Evolutionary conservation across 768 basidiomycete species (phyloP).

Genomic region (Artomyces pyxidatus): DNA sequence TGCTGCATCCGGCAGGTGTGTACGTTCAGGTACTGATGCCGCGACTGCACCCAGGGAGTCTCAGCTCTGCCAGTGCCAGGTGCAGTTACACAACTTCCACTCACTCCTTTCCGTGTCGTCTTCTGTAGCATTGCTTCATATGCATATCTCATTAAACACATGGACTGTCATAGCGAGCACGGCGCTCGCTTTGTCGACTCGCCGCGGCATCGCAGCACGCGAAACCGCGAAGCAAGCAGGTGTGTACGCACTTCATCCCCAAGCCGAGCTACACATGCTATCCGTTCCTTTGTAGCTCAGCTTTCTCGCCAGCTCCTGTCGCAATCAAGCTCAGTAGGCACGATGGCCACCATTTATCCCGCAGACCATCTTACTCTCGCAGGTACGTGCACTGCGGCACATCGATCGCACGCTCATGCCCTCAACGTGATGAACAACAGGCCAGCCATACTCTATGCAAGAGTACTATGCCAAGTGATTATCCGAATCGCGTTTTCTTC

Average conservation of each 20-base stretch:
- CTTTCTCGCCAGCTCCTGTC: conserved; percentile 37
- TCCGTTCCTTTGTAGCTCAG: conserved; percentile 30
- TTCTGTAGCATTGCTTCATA: too few relatives aligned
- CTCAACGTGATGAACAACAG: conserved; percentile 19
- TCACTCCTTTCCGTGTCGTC: too few relatives aligned
- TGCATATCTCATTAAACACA: too few relatives aligned
- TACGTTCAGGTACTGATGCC: too few relatives aligned
- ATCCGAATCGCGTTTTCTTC: conserved; percentile 3
- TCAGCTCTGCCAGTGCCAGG: too few relatives aligned
- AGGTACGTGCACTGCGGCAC: conserved; percentile 25
- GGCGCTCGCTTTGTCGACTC: too few relatives aligned
- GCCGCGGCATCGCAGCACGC: neutral
- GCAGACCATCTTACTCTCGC: conserved; percentile 29
- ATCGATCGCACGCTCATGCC: neutral
- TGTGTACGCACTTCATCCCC: neutral
- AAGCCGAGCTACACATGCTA: neutral
- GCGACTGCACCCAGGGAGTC: too few relatives aligned
- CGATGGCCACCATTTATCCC: conserved; percentile 44
- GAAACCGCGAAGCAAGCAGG: neutral
- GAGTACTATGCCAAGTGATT: conserved; percentile 45
- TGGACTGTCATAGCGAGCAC: too few relatives aligned
- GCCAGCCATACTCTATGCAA: conserved; percentile 41
- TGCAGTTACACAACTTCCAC: too few relatives aligned
- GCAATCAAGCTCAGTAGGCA: conserved; percentile 33
- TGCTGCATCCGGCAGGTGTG: too few relatives aligned